phyloP scores from a whole-genome alignment of 495 filamentous ascomycete species.

The Xylaria scruposa region DNA sequence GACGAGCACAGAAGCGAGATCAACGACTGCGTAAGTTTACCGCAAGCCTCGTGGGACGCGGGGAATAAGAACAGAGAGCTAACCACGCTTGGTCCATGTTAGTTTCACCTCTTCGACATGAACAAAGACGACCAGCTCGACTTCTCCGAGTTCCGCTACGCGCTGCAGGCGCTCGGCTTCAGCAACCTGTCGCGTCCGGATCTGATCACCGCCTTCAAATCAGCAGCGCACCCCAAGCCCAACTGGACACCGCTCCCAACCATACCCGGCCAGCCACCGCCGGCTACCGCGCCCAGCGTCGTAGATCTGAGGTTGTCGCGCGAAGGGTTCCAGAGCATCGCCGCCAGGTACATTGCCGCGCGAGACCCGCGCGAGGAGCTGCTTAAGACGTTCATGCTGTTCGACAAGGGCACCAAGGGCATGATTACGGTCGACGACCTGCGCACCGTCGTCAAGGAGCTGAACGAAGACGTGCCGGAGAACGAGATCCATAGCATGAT shows the following conservation, averaged over 20 bases:
- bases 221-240: conserved; percentile 66
- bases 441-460: conserved; percentile 82
- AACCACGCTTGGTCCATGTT: conserved; percentile 14
- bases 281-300: conserved; percentile 32
- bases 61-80: conserved; percentile 23
- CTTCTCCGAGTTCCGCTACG: conserved; percentile 98
- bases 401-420: conserved; percentile 77
- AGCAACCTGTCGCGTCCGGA: conserved; percentile 79
- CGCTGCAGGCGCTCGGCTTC: conserved; percentile 95
- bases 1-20: conserved; percentile 92
- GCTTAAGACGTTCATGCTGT: conserved; percentile 86
- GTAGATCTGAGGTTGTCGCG: conserved; percentile 71
- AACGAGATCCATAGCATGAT: conserved; percentile 95
- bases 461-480: conserved; percentile 90
- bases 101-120: conserved; percentile 97
- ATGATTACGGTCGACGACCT: conserved; percentile 87
- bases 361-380: conserved; percentile 93
- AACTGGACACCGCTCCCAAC: conserved; percentile 52
- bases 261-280: conserved; percentile 48
- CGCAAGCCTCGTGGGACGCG: neutral
- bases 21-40: conserved; percentile 75
- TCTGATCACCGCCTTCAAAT: conserved; percentile 75
- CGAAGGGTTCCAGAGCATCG: conserved; percentile 76
- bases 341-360: conserved; percentile 77
- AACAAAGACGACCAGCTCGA: conserved; percentile 94